phyloP scores from a whole-genome alignment of 805 yeast genomes.

The Candida vaughaniae region DNA sequence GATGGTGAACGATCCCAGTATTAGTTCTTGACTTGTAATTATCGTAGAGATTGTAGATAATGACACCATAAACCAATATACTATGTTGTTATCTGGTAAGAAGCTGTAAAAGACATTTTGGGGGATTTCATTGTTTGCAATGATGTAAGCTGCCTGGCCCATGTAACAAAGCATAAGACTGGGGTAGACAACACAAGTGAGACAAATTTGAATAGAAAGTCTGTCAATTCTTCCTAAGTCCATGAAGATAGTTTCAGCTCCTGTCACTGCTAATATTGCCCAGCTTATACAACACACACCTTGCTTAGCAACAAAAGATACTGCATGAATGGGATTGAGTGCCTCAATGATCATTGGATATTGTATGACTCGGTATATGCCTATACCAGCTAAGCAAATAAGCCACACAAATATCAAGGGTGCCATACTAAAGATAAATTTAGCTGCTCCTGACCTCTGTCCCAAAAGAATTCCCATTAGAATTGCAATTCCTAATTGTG shows the following conservation, averaged over 20 bases:
- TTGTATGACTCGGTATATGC: conserved; percentile 43
- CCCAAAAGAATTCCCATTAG: conserved; percentile 1
- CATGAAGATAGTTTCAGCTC: conserved; percentile 65
- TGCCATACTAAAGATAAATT: conserved; percentile 35
- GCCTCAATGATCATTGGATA: conserved; percentile 47
- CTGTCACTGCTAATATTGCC: conserved; percentile 56
- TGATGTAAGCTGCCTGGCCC: conserved; percentile 57
- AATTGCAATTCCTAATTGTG: background rate
- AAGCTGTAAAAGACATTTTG: conserved; percentile 48
- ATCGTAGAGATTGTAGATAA: conserved; percentile 55
- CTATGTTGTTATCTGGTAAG: conserved; percentile 47
- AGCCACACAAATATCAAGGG: conserved; percentile 57
- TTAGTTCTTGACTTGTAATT: conserved; percentile 61
- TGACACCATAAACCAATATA: conserved; percentile 52
- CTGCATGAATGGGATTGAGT: conserved; percentile 53
- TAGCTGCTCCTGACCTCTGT: conserved; percentile 1
- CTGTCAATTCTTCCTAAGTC: conserved; percentile 59
- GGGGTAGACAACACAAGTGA: conserved; percentile 49
- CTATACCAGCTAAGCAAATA: conserved; percentile 42
- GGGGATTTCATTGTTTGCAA: conserved; percentile 36
- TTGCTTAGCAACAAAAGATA: conserved; percentile 38
- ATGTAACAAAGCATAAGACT: conserved; percentile 51
- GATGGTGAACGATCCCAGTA: conserved; percentile 54
- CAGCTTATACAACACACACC: conserved; percentile 47
- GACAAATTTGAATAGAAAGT: conserved; percentile 48